Evolutionary conservation across 2,329 filamentous ascomycete species (phyloP), one percentile per base, ranked within the genome.

Genomic region (Cytospora schulzeri): DNA sequence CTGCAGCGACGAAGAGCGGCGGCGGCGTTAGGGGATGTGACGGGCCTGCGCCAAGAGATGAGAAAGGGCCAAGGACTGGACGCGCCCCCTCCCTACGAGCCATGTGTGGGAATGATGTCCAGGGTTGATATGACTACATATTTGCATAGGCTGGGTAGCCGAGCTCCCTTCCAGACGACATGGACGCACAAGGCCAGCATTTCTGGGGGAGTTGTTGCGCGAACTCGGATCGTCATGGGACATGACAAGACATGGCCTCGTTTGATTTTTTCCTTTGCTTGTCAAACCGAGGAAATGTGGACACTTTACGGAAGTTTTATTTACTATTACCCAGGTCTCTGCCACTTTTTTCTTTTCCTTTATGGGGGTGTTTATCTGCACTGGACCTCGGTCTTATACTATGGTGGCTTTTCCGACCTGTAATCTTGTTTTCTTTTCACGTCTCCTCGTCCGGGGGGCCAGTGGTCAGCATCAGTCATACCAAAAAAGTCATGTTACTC

Each of bases 311-410:
- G 66, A 66, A 63, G 50, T 67, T 64, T 63, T 68, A 64, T 63
- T 64, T 65, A 61, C 63, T 63, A 58, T 59, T 63, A 60, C 66
- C 60, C 64, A 63, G 57, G 60, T 66, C 63, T 64, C 64, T 68
- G 51, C 66, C 68, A 67, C 62, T 71, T 69, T 65, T 68, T 63
- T 71, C 71, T 68, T 63, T 71, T 72, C 61, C 66, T 60, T 67
- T 67, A 35, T 35, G 41, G 60, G 60, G 66, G 70, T 68, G 66
- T 66, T 67, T 66, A 67, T 69, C 68, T 66, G 67, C 69, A 68
- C 67, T 69, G 66, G 62, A 70, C 66, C 57, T 66, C 63, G 68
- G 66, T 69, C 68, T 68, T 66, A 68, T 67, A 66, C 68, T 67
- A 60, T 63, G 65, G 66, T 63, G 67, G 66, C 68, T 71, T 58